Base-by-base conservation (phyloP, 805 yeast species). In the Candida palmyrensis region DNA sequence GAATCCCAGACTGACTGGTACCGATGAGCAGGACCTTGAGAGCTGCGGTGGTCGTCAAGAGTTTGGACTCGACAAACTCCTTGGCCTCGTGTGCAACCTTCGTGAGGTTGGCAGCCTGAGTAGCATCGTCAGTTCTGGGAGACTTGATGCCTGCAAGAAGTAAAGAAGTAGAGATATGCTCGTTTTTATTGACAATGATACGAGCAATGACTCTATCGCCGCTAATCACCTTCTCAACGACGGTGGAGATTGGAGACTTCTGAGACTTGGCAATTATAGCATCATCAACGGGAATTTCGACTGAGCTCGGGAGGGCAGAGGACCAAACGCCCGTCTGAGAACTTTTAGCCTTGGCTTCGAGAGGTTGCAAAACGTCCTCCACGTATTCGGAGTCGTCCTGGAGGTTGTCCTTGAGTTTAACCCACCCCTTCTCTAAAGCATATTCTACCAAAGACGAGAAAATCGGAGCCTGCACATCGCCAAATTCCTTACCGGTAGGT, bases 151-250 rank as follows among this genome's bases (percentile, higher is more conserved):
- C 96, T 2, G 92, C 92, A 41, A 86, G 59, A 25, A 80, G 52
- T 19, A 81, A 71, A 8, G 81, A 79, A 18, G 77, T 62, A 18
- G 73, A 68, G 26, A 69, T 72, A 39, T 83, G 92, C 25, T 57
- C 55, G n/a, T 57, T 56, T 30, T 65, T 57, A 37, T 62, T 64
- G 19, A 75, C 58, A 35, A 77, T 42, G 9, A 77, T 53, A 25
- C 94, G 72, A 9, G 75, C 72, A 24, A 80, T 61, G n/a, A 85
- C 55, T 30, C 95, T 64, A 57, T 86, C 95, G 30, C 95, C 96
- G 41, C 79, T 64, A 38, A 84, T 68, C 20, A 81, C 92, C 47
- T 73, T 77, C 57, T 86, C 95, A 17, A 86, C 80, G 36, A 86
- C 71, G 20, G 84, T 68, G 12, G 67, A 57, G 30, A 74, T 55